Evolutionary conservation across 2,329 filamentous ascomycete genomes (phyloP), one percentile per base, ranked within the genome.

Genomic region (Talaromyces sp.): DNA sequence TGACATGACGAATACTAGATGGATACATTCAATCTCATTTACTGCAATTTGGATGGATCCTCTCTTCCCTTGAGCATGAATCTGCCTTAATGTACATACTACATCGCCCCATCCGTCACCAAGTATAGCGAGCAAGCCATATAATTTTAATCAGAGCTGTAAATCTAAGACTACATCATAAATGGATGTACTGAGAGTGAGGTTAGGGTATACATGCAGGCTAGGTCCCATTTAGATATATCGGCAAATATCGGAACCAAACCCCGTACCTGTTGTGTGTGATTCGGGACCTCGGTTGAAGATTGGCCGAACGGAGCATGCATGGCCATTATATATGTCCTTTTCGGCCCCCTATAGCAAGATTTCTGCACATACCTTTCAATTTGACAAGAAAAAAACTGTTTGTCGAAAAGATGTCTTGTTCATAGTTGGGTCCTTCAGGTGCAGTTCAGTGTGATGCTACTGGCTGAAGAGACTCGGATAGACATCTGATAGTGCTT

Each of bases 221-320:
- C 4, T 31, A 31, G 27, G 35, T 13, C 13, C 35, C 35, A 37
- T 2, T 37, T 37, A 37, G 13, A 37, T 37, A 31, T 41, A 59
- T 45, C 56, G 56, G 56, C 56, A 16, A 45, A 43, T 59, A 59
- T 59, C 56, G 56, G 56, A 59, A 45, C 11, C 56, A 41, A n/a
- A 1, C 56, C 22, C 31, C 33, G n/a, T 31, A 31, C 27, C 4
- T 5, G 27, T 31, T 6, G 27, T 31, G 27, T 31, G 27, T 31
- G 27, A 47, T n/a, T 22, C 56, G 56, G 37, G 37, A 58, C 56
- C 56, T 59, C 56, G 56, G 56, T 59, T 59, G 33, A 27, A 59
- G 6, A 56, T 24, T 56, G 56, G 56, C 19, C 56, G 56, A 59
- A 43, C 14, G 37, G 56, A 41, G 39, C 33, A 43, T 35, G 56